Base-by-base conservation (phyloP, 129 eudicot species). In the Lactuca saligna region DNA sequence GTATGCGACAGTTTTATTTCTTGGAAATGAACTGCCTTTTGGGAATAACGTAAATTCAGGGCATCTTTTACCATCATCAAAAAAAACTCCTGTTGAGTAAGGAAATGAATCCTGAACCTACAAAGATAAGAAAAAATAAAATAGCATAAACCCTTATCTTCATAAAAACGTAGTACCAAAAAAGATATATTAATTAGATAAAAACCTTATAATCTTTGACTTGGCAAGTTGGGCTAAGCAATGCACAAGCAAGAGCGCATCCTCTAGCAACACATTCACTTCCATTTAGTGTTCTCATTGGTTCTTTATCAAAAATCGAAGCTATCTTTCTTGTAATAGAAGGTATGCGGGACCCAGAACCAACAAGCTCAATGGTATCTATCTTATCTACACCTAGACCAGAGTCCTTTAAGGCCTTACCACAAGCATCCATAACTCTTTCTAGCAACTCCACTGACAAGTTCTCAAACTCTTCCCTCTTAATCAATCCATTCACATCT, bases 81-180 rank as follows among this genome's bases (percentile, higher is more conserved):
- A 59, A 60, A 77, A 60, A 71, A 85, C 67, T 15, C 84, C 90
- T 61, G 87, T 68, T 16, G 90, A 77, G 80, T 81, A 85, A 39
- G 97, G 97, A 68, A 82, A 76, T 56, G 76, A 70, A 71, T 91
- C 97, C 74, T 83, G 80, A 61, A 91, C 87, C 96, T 91, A 88
- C 55, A 83, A 70, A 79, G 33, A 46, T 42, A 29, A 67, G 33
- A 46, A 51, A 29, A 67, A 16, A 29, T n/a, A 73, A 60, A 73
- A 38, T 7, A 29, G 39, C 3, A 41, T 55, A 17, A 66, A 3
- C 4, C 14, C 6, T 16, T 5, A 46, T 46, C 11, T 46, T 46
- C 51, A 11, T 46, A 46, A 46, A 46, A 46, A 12, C 0, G 15
- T 12, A 46, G 51, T 12, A 46, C 5, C 12, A 12, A 46, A n/a